Base-by-base conservation (phyloP, 495 filamentous ascomycete species). In the Recurvomyces mirabilis region DNA sequence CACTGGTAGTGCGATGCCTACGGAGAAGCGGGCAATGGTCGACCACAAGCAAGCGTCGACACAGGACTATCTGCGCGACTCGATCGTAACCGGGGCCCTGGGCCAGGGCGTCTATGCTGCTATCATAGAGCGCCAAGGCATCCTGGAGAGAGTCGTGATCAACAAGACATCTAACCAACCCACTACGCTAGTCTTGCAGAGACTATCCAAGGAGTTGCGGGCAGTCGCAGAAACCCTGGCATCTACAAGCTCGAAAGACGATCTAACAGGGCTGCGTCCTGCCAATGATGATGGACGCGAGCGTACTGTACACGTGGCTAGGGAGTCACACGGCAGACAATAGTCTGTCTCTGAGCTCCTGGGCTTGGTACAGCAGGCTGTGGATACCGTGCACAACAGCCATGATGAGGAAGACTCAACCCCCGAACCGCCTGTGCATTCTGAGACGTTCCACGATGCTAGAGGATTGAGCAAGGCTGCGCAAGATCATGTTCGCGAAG, bases 31-130 rank as follows among this genome's bases (percentile, higher is more conserved):
- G 24, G 32, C 15, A 22, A n/a, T n/a, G n/a, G n/a, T n/a, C n/a
- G n/a, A n/a, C n/a, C n/a, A n/a, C n/a, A n/a, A n/a, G n/a, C n/a
- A n/a, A n/a, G n/a, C 30, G 13, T 3, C 4, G 9, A 32, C 23
- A 17, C 25, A 2, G n/a, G 11, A 19, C 17, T 18, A 40, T 18
- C n/a, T 19, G 34, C 22, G 43, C 4, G 32, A 41, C 5, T 19
- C 46, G 4, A 25, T 49, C 0, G 46, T 59, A 15, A 54, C 56
- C 4, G 38, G 37, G 35, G 53, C 55, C 13, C 41, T 60, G 5
- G 52, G 52, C 12, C 13, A 46, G 11, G 42, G 52, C 15, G 47
- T 62, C 15, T 47, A 62, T 33, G 41, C 47, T 3, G 50, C 59
- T 20, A 38, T 62, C 19, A 28, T 46, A 1, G 51, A 58, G 44